Conservation (phyloP, 1,284 basidiomycete genomes). For the Mycena sp. region DNA sequence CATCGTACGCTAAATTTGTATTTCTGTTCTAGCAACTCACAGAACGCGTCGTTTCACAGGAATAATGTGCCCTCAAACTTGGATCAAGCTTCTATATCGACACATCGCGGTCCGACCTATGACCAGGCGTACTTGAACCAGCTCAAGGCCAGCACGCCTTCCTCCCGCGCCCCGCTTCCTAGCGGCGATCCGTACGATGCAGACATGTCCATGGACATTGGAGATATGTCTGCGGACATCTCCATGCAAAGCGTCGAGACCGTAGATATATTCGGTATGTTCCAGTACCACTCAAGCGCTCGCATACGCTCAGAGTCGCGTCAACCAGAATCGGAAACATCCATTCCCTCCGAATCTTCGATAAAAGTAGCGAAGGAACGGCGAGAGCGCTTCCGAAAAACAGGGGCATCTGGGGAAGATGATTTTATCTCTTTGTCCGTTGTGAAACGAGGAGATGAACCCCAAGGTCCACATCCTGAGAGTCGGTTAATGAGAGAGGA, state of each 20-base stretch:
- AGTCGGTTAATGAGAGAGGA: conserved; percentile 91
- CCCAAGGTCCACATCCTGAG: conserved; percentile 87
- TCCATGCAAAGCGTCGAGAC: conserved; percentile 44
- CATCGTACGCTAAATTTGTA: conserved; percentile 44
- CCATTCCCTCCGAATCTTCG: conserved; percentile 81
- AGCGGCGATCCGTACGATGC: conserved; percentile 55
- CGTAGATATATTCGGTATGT: conserved; percentile 52
- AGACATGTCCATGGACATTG: conserved; percentile 63
- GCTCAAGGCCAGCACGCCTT: conserved; percentile 84
- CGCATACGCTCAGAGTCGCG: not conserved
- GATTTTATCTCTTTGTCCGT: conserved; percentile 90
- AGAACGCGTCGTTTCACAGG: conserved; percentile 32
- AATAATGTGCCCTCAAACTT: conserved; percentile 50
- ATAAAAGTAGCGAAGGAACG: conserved; percentile 84
- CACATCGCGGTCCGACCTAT: conserved; percentile 68
- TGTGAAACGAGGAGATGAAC: conserved; percentile 58
- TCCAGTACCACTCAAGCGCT: not conserved
- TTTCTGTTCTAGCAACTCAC: not conserved
- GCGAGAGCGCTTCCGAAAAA: conserved; percentile 69
- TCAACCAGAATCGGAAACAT: conserved; percentile 44
- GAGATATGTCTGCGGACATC: conserved; percentile 47
- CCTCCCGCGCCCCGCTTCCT: conserved; percentile 58
- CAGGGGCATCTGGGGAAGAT: conserved; percentile 58
- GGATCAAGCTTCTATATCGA: conserved; percentile 59
- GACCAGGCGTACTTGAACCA: conserved; percentile 82